Percentiles rank a stretch among this genome's conserved stretches.
phyloP scores from a whole-genome alignment of 352 stramenopile species.

The Globisporangium cederbergense region DNA sequence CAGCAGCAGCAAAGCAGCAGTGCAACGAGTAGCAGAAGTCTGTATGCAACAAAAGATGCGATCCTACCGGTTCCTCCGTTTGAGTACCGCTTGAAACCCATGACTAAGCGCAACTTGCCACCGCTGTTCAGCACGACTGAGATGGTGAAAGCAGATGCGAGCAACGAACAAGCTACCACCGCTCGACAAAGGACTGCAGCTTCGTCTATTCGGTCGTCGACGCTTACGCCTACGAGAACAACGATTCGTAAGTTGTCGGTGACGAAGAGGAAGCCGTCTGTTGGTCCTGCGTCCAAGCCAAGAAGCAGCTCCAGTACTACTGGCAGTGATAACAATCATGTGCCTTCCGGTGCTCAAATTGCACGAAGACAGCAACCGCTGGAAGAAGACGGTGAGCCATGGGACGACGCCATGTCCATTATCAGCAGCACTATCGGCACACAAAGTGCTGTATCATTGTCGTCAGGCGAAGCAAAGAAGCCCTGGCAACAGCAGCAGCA shows the following conservation, averaged over 20 bases:
- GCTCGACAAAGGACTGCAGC: neutral
- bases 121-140: constrained; percentile 15
- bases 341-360: neutral
- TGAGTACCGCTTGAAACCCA: constrained; percentile 20
- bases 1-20: neutral
- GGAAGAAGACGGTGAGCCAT: neutral
- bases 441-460: neutral
- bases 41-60: neutral
- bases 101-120: constrained; percentile 16
- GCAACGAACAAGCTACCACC: neutral
- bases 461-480: neutral
- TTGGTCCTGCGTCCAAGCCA: neutral
- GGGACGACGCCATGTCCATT: neutral
- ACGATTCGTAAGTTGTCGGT: constrained; percentile 7
- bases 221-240: neutral
- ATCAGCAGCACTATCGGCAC: neutral
- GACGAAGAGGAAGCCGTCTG: neutral
- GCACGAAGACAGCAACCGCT: neutral
- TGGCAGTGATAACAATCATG: neutral
- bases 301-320: neutral
- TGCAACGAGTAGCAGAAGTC: neutral
- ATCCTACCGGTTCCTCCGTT: constrained; percentile 6
- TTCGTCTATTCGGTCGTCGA: neutral
- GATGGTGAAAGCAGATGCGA: constrained; percentile 1
- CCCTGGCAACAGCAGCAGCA: neutral